Evolutionary conservation across 2,329 filamentous ascomycete species (phyloP).

Genomic region (Plectosphaerella sp.): DNA sequence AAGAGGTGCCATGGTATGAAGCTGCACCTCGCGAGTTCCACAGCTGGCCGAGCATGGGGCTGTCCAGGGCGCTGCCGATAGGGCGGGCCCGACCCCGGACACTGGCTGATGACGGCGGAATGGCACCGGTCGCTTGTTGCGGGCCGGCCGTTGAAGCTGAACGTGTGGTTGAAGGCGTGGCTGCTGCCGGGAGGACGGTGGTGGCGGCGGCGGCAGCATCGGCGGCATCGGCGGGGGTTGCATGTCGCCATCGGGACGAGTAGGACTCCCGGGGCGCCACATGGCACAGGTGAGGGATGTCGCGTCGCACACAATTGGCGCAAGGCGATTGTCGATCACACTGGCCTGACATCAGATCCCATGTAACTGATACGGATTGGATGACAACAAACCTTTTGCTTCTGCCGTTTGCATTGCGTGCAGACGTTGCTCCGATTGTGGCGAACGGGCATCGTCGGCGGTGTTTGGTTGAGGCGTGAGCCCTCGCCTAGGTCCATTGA

Average conservation of each 20-base stretch:
- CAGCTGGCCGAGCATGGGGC: slow-evolving; percentile 17
- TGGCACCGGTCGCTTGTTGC: neutral
- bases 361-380: neutral
- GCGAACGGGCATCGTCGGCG: neutral
- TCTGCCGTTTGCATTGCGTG: slow-evolving; percentile 6
- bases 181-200: neutral
- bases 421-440: slow-evolving; percentile 6
- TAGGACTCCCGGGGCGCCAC: neutral
- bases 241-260: neutral
- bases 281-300: slow-evolving; percentile 4
- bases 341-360: neutral
- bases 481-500: neutral
- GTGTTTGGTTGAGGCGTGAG: neutral
- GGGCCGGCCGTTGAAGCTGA: neutral
- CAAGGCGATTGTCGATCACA: slow-evolving; percentile 9
- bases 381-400: slow-evolving; percentile 4
- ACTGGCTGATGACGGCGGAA: neutral
- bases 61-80: neutral
- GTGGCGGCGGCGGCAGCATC: no score
- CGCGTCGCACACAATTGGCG: slow-evolving; percentile 6
- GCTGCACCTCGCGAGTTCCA: slow-evolving; percentile 23
- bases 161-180: neutral
- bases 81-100: neutral
- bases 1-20: slow-evolving; percentile 24
- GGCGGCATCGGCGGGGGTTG: neutral